A percentile compares a stretch with the other conserved stretches of the same genome.
Conservation (phyloP, 2,329 filamentous ascomycete genomes). For the Calcarisporium arbuscula region DNA sequence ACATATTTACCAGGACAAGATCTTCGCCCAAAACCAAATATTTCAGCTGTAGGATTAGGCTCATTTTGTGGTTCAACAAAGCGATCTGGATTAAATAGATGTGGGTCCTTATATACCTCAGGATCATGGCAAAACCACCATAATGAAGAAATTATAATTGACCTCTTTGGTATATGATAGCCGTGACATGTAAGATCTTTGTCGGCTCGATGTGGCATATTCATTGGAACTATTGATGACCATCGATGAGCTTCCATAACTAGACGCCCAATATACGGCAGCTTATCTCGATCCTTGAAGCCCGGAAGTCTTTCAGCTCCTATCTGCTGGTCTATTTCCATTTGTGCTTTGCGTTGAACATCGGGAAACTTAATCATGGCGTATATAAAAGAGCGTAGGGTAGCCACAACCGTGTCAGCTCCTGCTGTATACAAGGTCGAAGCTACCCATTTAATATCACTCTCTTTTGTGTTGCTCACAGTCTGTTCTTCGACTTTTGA, state of each 20-base stretch:
- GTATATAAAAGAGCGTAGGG: slow-evolving; percentile 1
- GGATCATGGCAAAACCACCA: slow-evolving; percentile 7
- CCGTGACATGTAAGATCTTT: slow-evolving; percentile 1
- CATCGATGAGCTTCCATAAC: slow-evolving; percentile 18
- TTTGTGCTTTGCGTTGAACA: slow-evolving; percentile 9
- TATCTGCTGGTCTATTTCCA: slow-evolving; percentile 10
- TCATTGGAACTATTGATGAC: slow-evolving; percentile 3
- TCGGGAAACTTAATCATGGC: slow-evolving; percentile 9
- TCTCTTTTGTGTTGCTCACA: too few species aligned
- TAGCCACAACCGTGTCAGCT: slow-evolving; percentile 5
- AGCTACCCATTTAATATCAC: slow-evolving; percentile 1
- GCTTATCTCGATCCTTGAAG: slow-evolving; percentile 11
- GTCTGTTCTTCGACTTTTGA: too few species aligned
- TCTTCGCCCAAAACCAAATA: slow-evolving; percentile 8
- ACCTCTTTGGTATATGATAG: slow-evolving; percentile 5
- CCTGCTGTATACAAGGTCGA: slow-evolving; percentile 4
- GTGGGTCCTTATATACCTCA: slow-evolving; percentile 1
- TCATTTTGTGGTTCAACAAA: slow-evolving; percentile 8
- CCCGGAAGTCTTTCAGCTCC: slow-evolving; percentile 12
- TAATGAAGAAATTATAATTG: background rate
- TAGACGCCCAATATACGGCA: slow-evolving; percentile 17
- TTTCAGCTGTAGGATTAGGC: slow-evolving; percentile 1
- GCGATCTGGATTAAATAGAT: slow-evolving; percentile 3
- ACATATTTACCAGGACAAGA: slow-evolving; percentile 6
- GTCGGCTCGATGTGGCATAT: background rate